phyloP scores from a whole-genome alignment of 2,329 filamentous ascomycete genomes.

The Chrysosporium keratinophilum region DNA sequence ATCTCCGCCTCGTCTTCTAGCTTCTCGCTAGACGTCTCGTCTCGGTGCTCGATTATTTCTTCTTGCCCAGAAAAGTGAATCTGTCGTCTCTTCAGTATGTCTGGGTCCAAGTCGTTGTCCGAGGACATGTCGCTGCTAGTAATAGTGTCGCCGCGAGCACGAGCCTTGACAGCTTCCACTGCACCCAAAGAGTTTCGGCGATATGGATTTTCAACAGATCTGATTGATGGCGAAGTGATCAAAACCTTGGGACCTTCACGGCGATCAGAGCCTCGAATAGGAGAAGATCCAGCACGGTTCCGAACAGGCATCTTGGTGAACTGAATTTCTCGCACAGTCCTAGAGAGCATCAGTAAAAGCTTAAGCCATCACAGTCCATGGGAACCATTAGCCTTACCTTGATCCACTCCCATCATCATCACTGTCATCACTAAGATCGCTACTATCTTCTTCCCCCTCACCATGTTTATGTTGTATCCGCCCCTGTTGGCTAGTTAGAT shows the following conservation, averaged over 20 bases:
- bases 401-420: slow-evolving; percentile 48
- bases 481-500: slow-evolving; percentile 20
- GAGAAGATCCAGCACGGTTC: slow-evolving; percentile 77
- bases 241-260: slow-evolving; percentile 40
- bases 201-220: slow-evolving; percentile 37
- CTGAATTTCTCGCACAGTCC: slow-evolving; percentile 79
- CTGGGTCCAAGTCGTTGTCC: slow-evolving; percentile 50
- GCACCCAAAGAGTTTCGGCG: slow-evolving; percentile 48
- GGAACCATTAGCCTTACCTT: slow-evolving; percentile 25
- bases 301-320: slow-evolving; percentile 93
- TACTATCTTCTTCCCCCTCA: slow-evolving; percentile 54
- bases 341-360: slow-evolving; percentile 18
- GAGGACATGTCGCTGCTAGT: slow-evolving; percentile 58
- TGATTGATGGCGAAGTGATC: slow-evolving; percentile 47
- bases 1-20: slow-evolving; percentile 24
- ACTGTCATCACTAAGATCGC: slow-evolving; percentile 56
- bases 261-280: slow-evolving; percentile 50
- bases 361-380: neutral
- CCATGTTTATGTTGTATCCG: slow-evolving; percentile 20
- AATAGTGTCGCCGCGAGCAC: slow-evolving; percentile 51
- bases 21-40: slow-evolving; percentile 16
- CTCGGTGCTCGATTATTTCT: slow-evolving; percentile 26
- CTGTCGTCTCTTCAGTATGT: slow-evolving; percentile 44
- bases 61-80: slow-evolving; percentile 37
- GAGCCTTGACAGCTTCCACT: slow-evolving; percentile 44